These are phyloP conservation scores for Lactarius sanguifluus DNA, from an alignment of 768 basidiomycete species.

Conservation along the genomic window DNA sequence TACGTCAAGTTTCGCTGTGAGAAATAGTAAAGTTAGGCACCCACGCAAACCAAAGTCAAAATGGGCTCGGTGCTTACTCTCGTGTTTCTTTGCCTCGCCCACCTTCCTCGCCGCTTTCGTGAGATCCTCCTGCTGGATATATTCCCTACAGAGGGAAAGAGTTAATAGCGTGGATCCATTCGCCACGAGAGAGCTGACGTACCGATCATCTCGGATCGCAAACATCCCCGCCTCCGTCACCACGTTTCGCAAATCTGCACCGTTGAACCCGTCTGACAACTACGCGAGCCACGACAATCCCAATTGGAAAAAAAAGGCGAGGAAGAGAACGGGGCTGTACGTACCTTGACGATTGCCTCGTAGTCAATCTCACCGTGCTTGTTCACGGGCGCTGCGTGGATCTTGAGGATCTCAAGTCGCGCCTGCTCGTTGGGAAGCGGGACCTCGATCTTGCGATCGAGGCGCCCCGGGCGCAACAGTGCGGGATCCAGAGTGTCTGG, in stretches of 20 bases:
- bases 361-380: constrained; percentile 96
- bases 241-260: constrained; percentile 94
- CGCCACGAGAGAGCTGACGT: constrained; percentile 29
- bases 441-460: constrained; percentile 97
- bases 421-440: constrained; percentile 97
- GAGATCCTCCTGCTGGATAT: constrained; percentile 90
- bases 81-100: constrained; percentile 95
- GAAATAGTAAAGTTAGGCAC: neutral
- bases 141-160: constrained; percentile 54
- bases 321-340: constrained; percentile 23
- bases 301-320: neutral
- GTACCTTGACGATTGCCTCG: constrained; percentile 94
- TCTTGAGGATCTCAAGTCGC: constrained; percentile 94
- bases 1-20: constrained; percentile 27
- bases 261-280: constrained; percentile 93
- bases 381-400: constrained; percentile 91
- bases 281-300: constrained; percentile 33
- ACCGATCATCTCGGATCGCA: constrained; percentile 95
- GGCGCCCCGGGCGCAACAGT: constrained; percentile 89
- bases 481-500: constrained; percentile 98
- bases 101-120: constrained; percentile 96
- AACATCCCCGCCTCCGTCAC: constrained; percentile 98
- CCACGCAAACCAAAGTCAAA: neutral
- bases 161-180: constrained; percentile 7
- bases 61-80: constrained; percentile 60